phyloP scores from a whole-genome alignment of 306 rosid genomes.

The Rubus parviflorus region DNA sequence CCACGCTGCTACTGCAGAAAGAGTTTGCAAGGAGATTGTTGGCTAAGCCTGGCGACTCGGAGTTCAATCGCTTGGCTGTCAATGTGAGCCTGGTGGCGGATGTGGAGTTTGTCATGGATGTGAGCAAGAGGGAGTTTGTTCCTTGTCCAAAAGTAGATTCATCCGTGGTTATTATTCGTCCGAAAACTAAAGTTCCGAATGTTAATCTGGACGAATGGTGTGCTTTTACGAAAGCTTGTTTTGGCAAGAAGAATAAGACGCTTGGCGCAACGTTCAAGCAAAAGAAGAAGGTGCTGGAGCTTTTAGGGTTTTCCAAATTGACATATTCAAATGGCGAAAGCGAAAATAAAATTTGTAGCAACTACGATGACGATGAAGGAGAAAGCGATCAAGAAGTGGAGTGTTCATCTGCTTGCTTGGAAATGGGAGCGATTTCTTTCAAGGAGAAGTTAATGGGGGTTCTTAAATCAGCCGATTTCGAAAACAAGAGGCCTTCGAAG shows the following conservation, averaged over 20 bases:
- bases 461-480: constrained; percentile 54
- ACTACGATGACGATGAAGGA: constrained; percentile 1
- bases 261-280: constrained; percentile 75
- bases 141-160: constrained; percentile 89
- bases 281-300: constrained; percentile 56
- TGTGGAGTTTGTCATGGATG: constrained; percentile 74
- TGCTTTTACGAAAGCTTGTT: constrained; percentile 69
- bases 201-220: constrained; percentile 70
- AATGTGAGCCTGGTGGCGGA: constrained; percentile 74
- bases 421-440: constrained; percentile 27
- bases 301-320: constrained; percentile 35
- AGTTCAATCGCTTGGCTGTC: constrained; percentile 75
- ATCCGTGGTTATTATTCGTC: constrained; percentile 74
- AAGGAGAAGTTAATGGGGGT: constrained; percentile 51
- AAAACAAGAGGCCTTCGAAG: constrained; percentile 73
- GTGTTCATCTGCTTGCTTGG: constrained; percentile 26
- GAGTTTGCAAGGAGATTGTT: constrained; percentile 81
- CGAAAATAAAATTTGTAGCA: not conserved
- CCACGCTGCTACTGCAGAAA: constrained; percentile 88
- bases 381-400: constrained; percentile 21
- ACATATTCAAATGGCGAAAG: constrained; percentile 10
- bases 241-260: constrained; percentile 68
- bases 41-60: constrained; percentile 74
- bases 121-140: constrained; percentile 83
- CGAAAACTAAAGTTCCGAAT: constrained; percentile 50